Percentiles rank a stretch among this genome's conserved stretches.
These are phyloP conservation scores for Trichophyton verrucosum DNA, from an alignment of 2,329 filamentous ascomycete genomes.

Conservation along the genomic window DNA sequence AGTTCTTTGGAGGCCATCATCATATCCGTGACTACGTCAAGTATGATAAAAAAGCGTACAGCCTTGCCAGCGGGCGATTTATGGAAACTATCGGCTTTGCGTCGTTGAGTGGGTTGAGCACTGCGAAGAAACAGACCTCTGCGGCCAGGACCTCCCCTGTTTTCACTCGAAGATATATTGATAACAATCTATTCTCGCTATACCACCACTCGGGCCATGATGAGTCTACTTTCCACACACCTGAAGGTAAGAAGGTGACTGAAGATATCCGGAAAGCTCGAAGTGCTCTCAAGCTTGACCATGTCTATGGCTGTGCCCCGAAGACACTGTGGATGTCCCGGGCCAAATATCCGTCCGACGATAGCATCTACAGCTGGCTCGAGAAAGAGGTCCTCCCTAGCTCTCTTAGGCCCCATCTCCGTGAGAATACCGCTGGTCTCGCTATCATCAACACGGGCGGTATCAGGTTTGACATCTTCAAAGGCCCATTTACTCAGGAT, in stretches of 20 bases:
- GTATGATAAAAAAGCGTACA: constrained; percentile 67
- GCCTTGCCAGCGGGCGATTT: constrained; percentile 77
- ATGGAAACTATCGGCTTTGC: constrained; percentile 93
- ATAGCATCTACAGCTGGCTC: constrained; percentile 74
- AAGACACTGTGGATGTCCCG: constrained; percentile 70
- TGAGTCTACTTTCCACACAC: constrained; percentile 59
- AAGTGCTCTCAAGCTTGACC: constrained; percentile 57
- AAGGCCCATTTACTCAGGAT: constrained; percentile 80
- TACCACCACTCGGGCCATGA: constrained; percentile 68
- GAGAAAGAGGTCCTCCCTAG: constrained; percentile 61
- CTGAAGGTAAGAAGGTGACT: constrained; percentile 60
- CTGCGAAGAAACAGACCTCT: constrained; percentile 24
- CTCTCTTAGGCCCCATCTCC: constrained; percentile 45
- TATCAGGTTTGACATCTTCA: constrained; percentile 90
- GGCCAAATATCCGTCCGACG: constrained; percentile 56
- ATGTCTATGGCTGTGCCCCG: constrained; percentile 71
- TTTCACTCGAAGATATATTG: constrained; percentile 75
- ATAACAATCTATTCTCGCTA: constrained; percentile 80
- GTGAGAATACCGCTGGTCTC: constrained; percentile 49
- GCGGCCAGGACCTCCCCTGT: constrained; percentile 27
- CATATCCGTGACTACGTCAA: constrained; percentile 75
- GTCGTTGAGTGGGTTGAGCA: constrained; percentile 59
- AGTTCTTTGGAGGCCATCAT: constrained; percentile 81
- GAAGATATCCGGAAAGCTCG: constrained; percentile 57
- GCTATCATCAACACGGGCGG: constrained; percentile 80